Percentiles rank a stretch among this genome's conserved stretches.
Conservation (phyloP, 768 basidiomycete species). For the Lentinula edodes region DNA sequence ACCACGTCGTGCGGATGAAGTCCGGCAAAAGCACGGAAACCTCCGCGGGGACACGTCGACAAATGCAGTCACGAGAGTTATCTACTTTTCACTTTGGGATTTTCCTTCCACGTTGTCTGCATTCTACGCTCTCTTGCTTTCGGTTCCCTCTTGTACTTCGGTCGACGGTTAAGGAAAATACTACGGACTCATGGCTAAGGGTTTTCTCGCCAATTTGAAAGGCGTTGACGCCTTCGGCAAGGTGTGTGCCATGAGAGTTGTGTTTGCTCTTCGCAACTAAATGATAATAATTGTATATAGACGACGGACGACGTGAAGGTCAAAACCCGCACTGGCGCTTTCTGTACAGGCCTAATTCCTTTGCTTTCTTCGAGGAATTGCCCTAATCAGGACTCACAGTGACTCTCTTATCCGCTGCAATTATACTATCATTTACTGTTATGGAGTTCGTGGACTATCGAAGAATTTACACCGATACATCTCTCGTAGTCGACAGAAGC, state of each 20-base stretch:
- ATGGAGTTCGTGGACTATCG: conserved; percentile 98
- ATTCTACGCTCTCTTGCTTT: conserved; percentile 22
- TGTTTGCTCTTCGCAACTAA: not conserved
- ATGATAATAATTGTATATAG: conserved; percentile 32
- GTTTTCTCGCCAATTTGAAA: conserved; percentile 71
- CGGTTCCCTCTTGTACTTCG: conserved; percentile 17
- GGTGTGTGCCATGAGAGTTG: conserved; percentile 40
- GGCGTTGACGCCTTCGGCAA: conserved; percentile 99
- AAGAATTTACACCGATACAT: conserved; percentile 79
- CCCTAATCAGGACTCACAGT: conserved; percentile 44
- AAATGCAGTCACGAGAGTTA: conserved; percentile 10
- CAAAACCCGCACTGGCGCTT: conserved; percentile 90
- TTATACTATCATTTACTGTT: conserved; percentile 86
- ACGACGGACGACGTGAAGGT: conserved; percentile 99
- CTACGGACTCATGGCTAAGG: conserved; percentile 62
- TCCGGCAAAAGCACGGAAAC: not conserved
- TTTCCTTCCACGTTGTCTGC: conserved; percentile 15
- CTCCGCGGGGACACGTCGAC: conserved; percentile 15
- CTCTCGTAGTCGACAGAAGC: conserved; percentile 90
- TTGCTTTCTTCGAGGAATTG: not conserved
- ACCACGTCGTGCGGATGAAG: not conserved
- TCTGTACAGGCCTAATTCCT: conserved; percentile 50
- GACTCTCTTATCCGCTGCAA: conserved; percentile 85
- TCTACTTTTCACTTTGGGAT: conserved; percentile 14
- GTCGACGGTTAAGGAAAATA: conserved; percentile 17